A percentile compares a stretch with the other conserved stretches of the same genome.
phyloP scores from a whole-genome alignment of 495 filamentous ascomycete species.

The Aspergillus campestris region DNA sequence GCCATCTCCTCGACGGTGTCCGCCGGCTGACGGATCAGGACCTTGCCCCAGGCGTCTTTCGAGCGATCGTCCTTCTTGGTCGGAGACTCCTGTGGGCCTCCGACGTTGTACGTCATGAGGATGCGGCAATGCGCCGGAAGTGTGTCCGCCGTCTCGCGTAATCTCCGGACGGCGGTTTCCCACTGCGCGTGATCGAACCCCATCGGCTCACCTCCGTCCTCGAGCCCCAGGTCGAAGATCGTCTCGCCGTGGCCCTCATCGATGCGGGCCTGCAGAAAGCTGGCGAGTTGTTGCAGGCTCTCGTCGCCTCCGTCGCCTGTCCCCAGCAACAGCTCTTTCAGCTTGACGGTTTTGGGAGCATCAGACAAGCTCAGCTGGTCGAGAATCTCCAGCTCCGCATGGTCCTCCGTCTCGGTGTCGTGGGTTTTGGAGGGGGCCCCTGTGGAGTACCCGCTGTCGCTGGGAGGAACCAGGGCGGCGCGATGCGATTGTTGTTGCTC shows the following conservation, averaged over 20 bases:
- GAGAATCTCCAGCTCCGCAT: slow-evolving; percentile 85
- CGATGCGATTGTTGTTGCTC: slow-evolving; percentile 81
- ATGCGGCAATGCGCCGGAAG: slow-evolving; percentile 66
- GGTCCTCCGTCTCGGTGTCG: slow-evolving; percentile 47
- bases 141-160: slow-evolving; percentile 57
- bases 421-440: slow-evolving; percentile 27
- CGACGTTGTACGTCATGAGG: slow-evolving; percentile 81
- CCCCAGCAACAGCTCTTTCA: slow-evolving; percentile 72
- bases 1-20: slow-evolving; percentile 75
- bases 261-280: slow-evolving; percentile 56
- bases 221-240: slow-evolving; percentile 85
- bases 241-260: slow-evolving; percentile 85
- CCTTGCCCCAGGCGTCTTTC: slow-evolving; percentile 65
- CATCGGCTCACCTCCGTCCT: slow-evolving; percentile 92
- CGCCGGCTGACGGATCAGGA: slow-evolving; percentile 71
- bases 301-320: slow-evolving; percentile 49
- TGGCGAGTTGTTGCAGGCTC: slow-evolving; percentile 51
- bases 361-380: slow-evolving; percentile 80
- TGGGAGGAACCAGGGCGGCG: slow-evolving; percentile 33
- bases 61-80: slow-evolving; percentile 49
- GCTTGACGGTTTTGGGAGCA: slow-evolving; percentile 51
- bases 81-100: slow-evolving; percentile 64
- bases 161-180: slow-evolving; percentile 59
- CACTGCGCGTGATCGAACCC: slow-evolving; percentile 69
- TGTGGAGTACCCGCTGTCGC: slow-evolving; percentile 38